Conservation (phyloP, 345 rosid species). For the Psidium friedrichsthalianum region DNA sequence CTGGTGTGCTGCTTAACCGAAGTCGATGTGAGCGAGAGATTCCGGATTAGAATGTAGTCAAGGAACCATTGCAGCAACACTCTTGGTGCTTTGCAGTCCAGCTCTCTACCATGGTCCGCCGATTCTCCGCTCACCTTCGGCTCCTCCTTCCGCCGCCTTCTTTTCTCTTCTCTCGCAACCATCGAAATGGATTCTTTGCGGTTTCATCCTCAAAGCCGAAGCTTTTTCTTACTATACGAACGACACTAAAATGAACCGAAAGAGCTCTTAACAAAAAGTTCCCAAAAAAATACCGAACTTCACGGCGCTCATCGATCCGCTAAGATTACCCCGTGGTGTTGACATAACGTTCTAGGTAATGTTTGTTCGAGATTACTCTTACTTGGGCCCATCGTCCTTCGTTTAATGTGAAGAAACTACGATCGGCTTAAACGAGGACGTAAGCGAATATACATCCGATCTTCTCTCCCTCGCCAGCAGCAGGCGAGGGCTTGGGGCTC, state of each 20-base stretch:
- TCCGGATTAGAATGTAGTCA: not conserved
- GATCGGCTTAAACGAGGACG: not conserved
- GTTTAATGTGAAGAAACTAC: not conserved
- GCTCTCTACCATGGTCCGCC: conserved; percentile 9
- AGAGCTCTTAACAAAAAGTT: not conserved
- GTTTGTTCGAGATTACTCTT: not conserved
- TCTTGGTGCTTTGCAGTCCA: conserved; percentile 4
- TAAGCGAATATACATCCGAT: not conserved
- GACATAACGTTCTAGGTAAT: not conserved
- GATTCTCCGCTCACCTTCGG: not conserved
- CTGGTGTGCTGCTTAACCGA: not conserved
- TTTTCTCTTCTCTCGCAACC: not conserved
- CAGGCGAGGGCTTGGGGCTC: no score
- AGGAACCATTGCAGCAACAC: conserved; percentile 3
- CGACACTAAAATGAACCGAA: not conserved
- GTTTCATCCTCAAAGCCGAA: not conserved
- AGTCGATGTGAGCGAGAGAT: not conserved
- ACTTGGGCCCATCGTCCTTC: not conserved
- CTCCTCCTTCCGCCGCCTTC: not conserved
- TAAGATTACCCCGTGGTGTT: not conserved
- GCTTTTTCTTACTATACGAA: not conserved
- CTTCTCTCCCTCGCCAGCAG: no score
- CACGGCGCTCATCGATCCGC: not conserved
- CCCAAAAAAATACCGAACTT: not conserved
- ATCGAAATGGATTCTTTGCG: conserved; percentile 5